phyloP scores from a whole-genome alignment of 495 filamentous ascomycete genomes.

The Pseudoneurospora amorphoporcata region DNA sequence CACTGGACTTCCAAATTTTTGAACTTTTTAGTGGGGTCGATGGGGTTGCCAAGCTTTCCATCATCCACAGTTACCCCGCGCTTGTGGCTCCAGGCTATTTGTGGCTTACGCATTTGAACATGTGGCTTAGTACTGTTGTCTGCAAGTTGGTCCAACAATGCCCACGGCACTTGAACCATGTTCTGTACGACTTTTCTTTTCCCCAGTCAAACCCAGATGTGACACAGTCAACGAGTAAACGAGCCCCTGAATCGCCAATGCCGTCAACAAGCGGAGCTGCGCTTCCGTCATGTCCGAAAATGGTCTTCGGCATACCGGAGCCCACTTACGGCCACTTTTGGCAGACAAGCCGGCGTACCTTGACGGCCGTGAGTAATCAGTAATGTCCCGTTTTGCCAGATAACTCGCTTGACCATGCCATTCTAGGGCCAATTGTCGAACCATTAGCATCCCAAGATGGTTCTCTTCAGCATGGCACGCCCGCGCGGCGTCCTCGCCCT shows the following conservation, averaged over 20 bases:
- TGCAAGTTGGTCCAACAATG: too few species aligned
- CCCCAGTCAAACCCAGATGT: not conserved
- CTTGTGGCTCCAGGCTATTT: not conserved
- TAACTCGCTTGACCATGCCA: not conserved
- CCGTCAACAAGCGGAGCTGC: not conserved
- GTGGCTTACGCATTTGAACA: not conserved
- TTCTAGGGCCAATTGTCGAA: not conserved
- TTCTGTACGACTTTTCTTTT: not conserved
- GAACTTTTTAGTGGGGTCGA: constrained; percentile 21
- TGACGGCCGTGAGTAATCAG: not conserved
- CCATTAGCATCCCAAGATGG: not conserved
- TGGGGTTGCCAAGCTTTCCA: not conserved
- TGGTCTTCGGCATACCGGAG: not conserved
- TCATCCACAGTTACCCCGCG: not conserved
- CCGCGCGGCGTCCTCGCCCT: constrained; percentile 7
- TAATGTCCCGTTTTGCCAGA: not conserved
- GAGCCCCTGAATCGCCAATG: not conserved
- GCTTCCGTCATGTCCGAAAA: not conserved
- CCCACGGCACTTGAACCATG: too few species aligned
- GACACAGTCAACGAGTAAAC: not conserved
- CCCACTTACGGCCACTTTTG: not conserved
- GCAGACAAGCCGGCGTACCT: not conserved
- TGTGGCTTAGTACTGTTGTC: not conserved
- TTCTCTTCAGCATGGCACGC: constrained; percentile 3
- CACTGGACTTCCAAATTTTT: constrained; percentile 5